Conservation (phyloP, 1,284 basidiomycete species). For the Cryptococcus deneoformans region DNA sequence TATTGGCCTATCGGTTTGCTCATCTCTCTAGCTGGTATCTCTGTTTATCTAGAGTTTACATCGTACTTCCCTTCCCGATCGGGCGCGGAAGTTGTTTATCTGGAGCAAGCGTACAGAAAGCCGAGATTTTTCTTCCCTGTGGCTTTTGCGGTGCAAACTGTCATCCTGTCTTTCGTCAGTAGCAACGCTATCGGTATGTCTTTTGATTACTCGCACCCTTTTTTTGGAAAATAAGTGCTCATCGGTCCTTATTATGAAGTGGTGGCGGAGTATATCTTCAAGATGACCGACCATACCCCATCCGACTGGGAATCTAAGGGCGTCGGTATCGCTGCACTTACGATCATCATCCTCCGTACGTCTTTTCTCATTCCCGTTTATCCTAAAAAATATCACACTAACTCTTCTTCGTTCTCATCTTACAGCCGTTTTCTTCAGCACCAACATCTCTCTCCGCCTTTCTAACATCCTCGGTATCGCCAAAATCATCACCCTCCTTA, state of each 20-base stretch:
- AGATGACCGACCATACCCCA: constrained; percentile 7
- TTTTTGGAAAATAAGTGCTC: neutral
- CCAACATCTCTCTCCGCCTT: constrained; percentile 6
- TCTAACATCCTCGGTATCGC: constrained; percentile 18
- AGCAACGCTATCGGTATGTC: constrained; percentile 21
- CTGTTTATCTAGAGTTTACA: constrained; percentile 26
- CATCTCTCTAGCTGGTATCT: constrained; percentile 18
- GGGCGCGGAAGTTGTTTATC: constrained; percentile 25
- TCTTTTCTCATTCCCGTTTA: neutral
- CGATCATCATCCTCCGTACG: constrained; percentile 14
- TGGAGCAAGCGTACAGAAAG: constrained; percentile 28
- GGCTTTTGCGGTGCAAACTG: constrained; percentile 12
- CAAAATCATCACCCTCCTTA: constrained; percentile 18
- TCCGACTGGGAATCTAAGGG: constrained; percentile 17
- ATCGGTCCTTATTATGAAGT: neutral
- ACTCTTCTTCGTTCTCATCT: neutral
- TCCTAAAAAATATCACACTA: neutral
- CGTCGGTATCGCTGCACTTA: constrained; percentile 15
- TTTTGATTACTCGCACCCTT: too few species aligned
- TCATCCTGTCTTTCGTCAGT: constrained; percentile 14
- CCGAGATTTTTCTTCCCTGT: constrained; percentile 27
- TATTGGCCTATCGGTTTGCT: constrained; percentile 30
- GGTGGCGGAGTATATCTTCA: constrained; percentile 19
- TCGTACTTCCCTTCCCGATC: constrained; percentile 20
- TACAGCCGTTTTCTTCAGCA: constrained; percentile 12